phyloP scores from a whole-genome alignment of 495 filamentous ascomycete genomes.

The Penicillium simplicissimum region DNA sequence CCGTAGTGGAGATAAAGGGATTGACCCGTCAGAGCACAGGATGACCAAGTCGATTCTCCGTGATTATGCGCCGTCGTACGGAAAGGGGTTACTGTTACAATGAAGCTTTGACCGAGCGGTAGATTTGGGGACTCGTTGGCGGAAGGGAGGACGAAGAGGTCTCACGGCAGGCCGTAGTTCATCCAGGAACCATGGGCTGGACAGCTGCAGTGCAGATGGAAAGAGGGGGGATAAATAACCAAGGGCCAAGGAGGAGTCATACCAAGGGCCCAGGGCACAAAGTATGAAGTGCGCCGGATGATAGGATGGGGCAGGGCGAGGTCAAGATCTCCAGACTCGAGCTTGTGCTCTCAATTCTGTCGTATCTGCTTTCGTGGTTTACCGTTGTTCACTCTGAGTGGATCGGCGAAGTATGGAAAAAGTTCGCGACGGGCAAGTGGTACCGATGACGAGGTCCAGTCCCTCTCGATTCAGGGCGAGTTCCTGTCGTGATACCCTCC shows the following conservation, averaged over 20 bases:
- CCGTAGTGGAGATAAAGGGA: conserved; percentile 26
- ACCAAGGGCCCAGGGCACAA: neutral
- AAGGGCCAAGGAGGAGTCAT: neutral
- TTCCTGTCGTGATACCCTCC: conserved; percentile 13
- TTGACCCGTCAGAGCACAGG: neutral
- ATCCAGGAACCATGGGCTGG: conserved; percentile 21
- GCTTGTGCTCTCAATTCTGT: neutral
- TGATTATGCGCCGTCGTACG: conserved; percentile 29
- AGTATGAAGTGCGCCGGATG: neutral
- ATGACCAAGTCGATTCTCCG: conserved; percentile 22
- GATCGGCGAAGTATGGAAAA: conserved; percentile 13
- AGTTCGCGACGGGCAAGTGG: conserved; percentile 15
- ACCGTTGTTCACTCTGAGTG: neutral
- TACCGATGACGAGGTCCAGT: conserved; percentile 12
- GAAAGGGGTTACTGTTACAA: conserved; percentile 34
- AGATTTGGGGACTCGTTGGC: neutral
- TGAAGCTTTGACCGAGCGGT: conserved; percentile 8
- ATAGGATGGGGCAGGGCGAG: neutral
- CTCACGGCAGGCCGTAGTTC: conserved; percentile 20
- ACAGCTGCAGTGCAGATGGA: conserved; percentile 25
- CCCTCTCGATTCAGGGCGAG: conserved; percentile 8
- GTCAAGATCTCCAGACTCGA: neutral
- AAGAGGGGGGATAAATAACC: neutral
- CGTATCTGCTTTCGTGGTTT: neutral
- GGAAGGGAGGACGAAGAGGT: conserved; percentile 13